Base-by-base conservation (phyloP, 805 yeast species). In the Tetrapisispora pingtungensis region DNA sequence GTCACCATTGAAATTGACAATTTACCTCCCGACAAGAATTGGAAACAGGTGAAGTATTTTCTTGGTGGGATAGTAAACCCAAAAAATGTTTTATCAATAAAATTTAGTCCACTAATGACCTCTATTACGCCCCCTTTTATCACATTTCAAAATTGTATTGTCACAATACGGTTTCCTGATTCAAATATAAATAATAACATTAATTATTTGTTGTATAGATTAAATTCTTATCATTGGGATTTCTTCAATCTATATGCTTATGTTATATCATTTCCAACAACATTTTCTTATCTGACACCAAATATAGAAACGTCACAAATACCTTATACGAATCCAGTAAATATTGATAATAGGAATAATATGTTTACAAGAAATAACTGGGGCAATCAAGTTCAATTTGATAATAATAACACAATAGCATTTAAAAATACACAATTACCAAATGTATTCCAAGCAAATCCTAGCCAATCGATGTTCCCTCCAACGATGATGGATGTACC, bases 151-250 rank as follows among this genome's bases (percentile, higher is more conserved):
- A 57, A 62, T 44, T 60, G 66, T 43, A 45, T 60, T 6, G 59
- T 61, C 7, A 44, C 55, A 28, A 40, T 61, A 43, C 53, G 53
- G 15, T 24, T 36, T 24, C 39, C 30, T 3, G 18, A 14, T 7
- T 22, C 39, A n/a, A 36, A 10, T 8, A 27, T 27, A 10, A 48
- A 47, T 26, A 51, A 48, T 13, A 49, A 58, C 32, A 42, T 59
- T 39, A 55, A 54, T 42, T 54, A 57, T 20, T 43, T 61, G 34
- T 42, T 61, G 8, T 33, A 53, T 39, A 58, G 52, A 18, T 47
- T 62, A 37, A 62, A 62, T 43, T 53, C 58, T 1, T 59, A 54
- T 40, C 58, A 55, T 33, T 62, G 66, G 66, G 63, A 60, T 35
- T 55, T 53, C 42, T 56, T 54, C 46, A 54, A 57, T 36, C 43